These are phyloP conservation scores for Letharia lupina DNA, from an alignment of 495 filamentous ascomycete genomes.

Conservation along the genomic window DNA sequence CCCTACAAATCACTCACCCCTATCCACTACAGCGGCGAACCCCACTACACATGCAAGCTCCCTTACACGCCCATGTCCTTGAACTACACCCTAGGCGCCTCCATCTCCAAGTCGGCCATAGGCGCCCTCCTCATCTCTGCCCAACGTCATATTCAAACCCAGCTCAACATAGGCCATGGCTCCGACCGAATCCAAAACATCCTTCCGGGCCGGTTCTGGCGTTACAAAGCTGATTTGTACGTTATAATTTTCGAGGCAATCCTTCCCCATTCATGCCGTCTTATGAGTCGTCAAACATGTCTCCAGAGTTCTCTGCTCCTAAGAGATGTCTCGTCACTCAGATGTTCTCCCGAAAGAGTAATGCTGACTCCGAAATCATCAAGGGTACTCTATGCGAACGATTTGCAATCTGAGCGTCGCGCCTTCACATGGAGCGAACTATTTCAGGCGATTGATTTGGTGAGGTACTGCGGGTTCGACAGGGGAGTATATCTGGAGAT, in stretches of 20 bases:
- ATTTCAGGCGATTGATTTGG: not conserved
- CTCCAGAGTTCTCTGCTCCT: too few species aligned
- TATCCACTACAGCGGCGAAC: too few species aligned
- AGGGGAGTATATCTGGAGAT: not conserved
- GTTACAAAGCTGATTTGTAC: not conserved
- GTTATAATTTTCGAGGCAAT: too few species aligned
- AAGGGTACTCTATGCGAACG: not conserved
- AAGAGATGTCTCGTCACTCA: too few species aligned
- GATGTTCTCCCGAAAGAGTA: too few species aligned
- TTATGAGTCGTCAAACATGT: too few species aligned
- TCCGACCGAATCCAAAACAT: not conserved
- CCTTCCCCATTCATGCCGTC: too few species aligned
- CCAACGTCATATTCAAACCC: not conserved
- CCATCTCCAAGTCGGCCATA: not conserved
- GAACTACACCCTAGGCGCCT: not conserved
- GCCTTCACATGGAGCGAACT: not conserved
- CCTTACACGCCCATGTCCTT: not conserved
- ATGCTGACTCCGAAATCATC: too few species aligned
- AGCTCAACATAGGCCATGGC: not conserved
- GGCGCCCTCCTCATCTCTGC: not conserved
- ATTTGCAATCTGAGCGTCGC: not conserved
- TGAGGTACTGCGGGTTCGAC: not conserved
- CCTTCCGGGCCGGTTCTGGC: not conserved
- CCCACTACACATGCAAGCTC: not conserved
- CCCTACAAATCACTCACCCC: not conserved